phyloP scores from a whole-genome alignment of 2,329 filamentous ascomycete genomes.

The Diaporthe vaccinii region DNA sequence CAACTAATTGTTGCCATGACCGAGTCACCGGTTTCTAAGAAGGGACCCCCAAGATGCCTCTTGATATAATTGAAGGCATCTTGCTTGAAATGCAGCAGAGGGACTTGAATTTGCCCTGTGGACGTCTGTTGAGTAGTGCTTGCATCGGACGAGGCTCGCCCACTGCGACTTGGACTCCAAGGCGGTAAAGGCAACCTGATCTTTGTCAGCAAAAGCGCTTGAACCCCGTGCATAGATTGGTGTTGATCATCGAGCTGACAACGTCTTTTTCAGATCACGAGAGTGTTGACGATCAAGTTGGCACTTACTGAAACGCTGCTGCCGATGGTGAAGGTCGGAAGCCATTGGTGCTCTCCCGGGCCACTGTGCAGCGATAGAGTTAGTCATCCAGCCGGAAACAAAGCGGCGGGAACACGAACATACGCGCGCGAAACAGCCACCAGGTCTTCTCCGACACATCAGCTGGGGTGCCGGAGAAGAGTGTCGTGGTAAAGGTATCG shows the following conservation, averaged over 20 bases:
- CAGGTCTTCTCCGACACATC: constrained; percentile 52
- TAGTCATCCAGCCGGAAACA: neutral
- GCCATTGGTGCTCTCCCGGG: neutral
- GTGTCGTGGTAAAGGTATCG: neutral
- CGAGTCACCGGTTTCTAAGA: constrained; percentile 55
- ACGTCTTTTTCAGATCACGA: neutral
- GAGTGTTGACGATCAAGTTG: neutral
- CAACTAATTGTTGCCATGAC: constrained; percentile 60
- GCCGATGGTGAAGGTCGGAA: neutral
- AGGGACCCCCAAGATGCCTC: constrained; percentile 56
- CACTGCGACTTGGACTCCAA: neutral
- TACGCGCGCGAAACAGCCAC: constrained; percentile 54
- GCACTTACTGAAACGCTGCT: neutral
- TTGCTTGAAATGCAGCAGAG: constrained; percentile 49
- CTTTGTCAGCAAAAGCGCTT: neutral
- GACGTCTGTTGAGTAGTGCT: neutral
- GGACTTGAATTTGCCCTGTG: neutral
- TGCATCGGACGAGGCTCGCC: neutral
- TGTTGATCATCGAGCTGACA: neutral
- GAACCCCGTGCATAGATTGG: neutral
- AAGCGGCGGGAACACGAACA: constrained; percentile 37
- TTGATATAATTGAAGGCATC: constrained; percentile 62
- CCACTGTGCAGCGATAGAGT: neutral
- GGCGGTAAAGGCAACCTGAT: constrained; percentile 5
- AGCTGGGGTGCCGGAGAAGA: constrained; percentile 2